Evolutionary conservation across 306 rosid species (phyloP), one percentile per base, ranked within the genome.

Genomic region (Fragaria iinumae): DNA sequence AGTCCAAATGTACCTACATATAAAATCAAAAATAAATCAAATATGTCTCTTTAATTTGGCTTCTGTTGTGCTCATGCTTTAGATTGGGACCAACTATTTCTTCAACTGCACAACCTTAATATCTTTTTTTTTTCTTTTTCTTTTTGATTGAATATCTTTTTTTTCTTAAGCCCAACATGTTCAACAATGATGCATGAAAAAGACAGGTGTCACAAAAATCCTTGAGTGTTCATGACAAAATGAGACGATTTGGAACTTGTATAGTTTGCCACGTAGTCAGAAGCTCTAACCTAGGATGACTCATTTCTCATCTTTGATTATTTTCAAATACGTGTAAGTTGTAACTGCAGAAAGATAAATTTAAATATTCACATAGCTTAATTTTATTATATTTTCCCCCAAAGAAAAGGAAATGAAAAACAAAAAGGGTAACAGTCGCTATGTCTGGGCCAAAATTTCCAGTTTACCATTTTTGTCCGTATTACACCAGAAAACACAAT

Each of bases 1-100:
- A 95, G 86, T 90, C 98, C 75, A 92, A 83, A 78, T 95, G 98
- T 27, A 95, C 98, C 98, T 95, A 85, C 20, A 49, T 2, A 53
- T 53, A 53, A 53, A 53, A 53, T n/a, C 10, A 62, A 62, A 62
- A 59, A 4, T 0, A 59, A 3, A 59, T 11, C 27, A 59, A 25
- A 21, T 21, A 1, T 0, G 17, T 57, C 2, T 21, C 64, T 23
- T 25, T n/a, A n/a, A n/a, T 29, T 29, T 29, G 32, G 32, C 62
- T 55, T 20, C 25, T 53, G 59, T 5, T 2, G 14, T 11, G 50
- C 50, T 45, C 0, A 2, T 10, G 50, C 12, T 45, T 11, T 45
- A 45, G 50, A 16, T 13, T 49, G 20, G 23, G 16, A 13, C 29
- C 14, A 8, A 5, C 21, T 29, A 21, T 8, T 56, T 5, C n/a